These are phyloP conservation scores for Berkeleyomyces rouxiae DNA, from an alignment of 2,329 filamentous ascomycete species.

Conservation along the genomic window DNA sequence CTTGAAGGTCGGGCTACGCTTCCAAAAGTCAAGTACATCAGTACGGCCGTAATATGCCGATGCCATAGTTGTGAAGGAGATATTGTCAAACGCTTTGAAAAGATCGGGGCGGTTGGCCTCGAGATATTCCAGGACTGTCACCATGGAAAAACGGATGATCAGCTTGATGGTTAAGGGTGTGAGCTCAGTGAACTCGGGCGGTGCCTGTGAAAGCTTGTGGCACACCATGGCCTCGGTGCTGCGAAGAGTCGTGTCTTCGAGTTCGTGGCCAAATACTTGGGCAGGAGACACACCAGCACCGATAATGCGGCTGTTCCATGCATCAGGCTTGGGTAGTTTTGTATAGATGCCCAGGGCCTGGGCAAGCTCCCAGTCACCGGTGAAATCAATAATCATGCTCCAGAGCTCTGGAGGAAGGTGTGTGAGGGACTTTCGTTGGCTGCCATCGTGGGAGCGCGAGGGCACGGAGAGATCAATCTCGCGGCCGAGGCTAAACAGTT, in stretches of 20 bases:
- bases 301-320: constrained; percentile 57
- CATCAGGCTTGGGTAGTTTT: constrained; percentile 50
- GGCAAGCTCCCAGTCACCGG: constrained; percentile 82
- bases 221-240: constrained; percentile 55
- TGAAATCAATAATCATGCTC: constrained; percentile 70
- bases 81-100: constrained; percentile 71
- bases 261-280: constrained; percentile 50
- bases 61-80: constrained; percentile 72
- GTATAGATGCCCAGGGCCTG: constrained; percentile 68
- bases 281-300: not conserved
- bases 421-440: constrained; percentile 20
- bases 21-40: constrained; percentile 84
- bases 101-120: constrained; percentile 49
- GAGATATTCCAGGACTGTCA: constrained; percentile 55
- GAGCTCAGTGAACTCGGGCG: constrained; percentile 51
- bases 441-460: constrained; percentile 23
- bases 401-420: constrained; percentile 71
- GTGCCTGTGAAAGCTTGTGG: constrained; percentile 53
- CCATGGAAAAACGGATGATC: constrained; percentile 80
- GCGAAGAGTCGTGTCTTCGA: constrained; percentile 74
- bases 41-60: constrained; percentile 72
- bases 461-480: constrained; percentile 38
- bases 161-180: constrained; percentile 72
- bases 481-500: constrained; percentile 55
- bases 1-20: constrained; percentile 61